These are phyloP conservation scores for Naematelia encephala DNA, from an alignment of 768 basidiomycete genomes.

Conservation along the genomic window DNA sequence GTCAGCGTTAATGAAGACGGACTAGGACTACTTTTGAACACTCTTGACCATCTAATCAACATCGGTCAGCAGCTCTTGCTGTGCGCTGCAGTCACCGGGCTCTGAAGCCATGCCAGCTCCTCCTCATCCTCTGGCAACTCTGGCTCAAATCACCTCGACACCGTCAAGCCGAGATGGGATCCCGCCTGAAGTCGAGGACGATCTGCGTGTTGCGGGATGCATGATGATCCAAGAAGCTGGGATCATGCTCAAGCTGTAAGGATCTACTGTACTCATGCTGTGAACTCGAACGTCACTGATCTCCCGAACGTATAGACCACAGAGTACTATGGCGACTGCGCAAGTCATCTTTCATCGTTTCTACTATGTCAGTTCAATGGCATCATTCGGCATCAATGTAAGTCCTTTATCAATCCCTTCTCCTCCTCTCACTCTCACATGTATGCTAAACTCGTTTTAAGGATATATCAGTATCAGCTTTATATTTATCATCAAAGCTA, in stretches of 20 bases:
- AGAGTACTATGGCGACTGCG: conserved; percentile 93
- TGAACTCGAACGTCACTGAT: not conserved
- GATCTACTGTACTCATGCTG: conserved; percentile 7
- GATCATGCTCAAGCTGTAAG: conserved; percentile 81
- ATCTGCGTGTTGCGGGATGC: conserved; percentile 84
- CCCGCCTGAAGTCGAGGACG: conserved; percentile 74
- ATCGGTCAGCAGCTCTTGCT: not conserved
- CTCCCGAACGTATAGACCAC: conserved; percentile 58
- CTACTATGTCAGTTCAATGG: conserved; percentile 92
- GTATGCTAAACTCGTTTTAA: conserved; percentile 54
- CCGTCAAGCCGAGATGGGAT: conserved; percentile 82
- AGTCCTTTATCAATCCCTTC: conserved; percentile 56
- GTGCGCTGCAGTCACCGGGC: no score
- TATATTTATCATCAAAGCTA: conserved; percentile 95
- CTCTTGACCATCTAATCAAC: no score
- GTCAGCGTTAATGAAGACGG: no score
- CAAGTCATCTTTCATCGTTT: conserved; percentile 96
- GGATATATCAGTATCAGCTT: conserved; percentile 82
- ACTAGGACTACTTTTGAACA: no score
- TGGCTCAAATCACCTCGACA: conserved; percentile 70
- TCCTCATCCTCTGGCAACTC: conserved; percentile 72
- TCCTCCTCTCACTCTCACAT: conserved; percentile 2
- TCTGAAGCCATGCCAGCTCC: conserved; percentile 46
- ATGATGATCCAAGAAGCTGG: conserved; percentile 95
- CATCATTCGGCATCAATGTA: conserved; percentile 89